A percentile compares a stretch with the other conserved stretches of the same genome.
Conservation (phyloP, 352 stramenopile genomes). For the Pythium vanterpoolii region DNA sequence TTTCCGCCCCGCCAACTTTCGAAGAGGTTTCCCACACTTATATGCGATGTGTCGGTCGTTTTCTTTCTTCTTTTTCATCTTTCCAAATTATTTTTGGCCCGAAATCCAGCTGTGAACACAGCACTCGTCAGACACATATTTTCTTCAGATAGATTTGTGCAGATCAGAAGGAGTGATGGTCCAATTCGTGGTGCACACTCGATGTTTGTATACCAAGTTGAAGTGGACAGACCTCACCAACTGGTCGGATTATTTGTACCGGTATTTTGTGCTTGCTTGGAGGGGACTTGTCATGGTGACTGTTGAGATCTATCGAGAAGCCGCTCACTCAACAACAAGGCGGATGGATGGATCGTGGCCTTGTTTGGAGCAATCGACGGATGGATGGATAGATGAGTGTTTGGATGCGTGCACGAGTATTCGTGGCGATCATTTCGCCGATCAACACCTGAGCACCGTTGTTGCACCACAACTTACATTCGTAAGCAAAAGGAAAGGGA, state of each 20-base stretch:
- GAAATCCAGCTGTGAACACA: not conserved
- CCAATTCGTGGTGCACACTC: not conserved
- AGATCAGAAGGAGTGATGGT: constrained; percentile 4
- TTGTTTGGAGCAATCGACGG: too few species aligned
- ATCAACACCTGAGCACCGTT: too few species aligned
- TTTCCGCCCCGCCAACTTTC: not conserved
- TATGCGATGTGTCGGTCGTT: constrained; percentile 3
- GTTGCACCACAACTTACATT: too few species aligned
- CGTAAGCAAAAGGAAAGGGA: too few species aligned
- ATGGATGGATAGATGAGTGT: too few species aligned
- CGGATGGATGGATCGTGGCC: too few species aligned
- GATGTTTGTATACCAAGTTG: constrained; percentile 8
- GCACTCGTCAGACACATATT: not conserved
- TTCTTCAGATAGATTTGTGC: constrained; percentile 1
- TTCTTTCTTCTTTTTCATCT: constrained; percentile 5
- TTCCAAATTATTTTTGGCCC: constrained; percentile 4
- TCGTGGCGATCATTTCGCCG: too few species aligned
- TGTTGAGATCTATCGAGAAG: not conserved
- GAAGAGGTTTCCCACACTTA: constrained; percentile 3
- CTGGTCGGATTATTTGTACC: not conserved
- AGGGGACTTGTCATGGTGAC: not conserved
- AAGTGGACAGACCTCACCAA: not conserved
- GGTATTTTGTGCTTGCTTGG: not conserved
- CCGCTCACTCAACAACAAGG: too few species aligned
- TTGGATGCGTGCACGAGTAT: too few species aligned